These are phyloP conservation scores for Aspergillus jensenii DNA, from an alignment of 2,329 filamentous ascomycete genomes.

Conservation along the genomic window DNA sequence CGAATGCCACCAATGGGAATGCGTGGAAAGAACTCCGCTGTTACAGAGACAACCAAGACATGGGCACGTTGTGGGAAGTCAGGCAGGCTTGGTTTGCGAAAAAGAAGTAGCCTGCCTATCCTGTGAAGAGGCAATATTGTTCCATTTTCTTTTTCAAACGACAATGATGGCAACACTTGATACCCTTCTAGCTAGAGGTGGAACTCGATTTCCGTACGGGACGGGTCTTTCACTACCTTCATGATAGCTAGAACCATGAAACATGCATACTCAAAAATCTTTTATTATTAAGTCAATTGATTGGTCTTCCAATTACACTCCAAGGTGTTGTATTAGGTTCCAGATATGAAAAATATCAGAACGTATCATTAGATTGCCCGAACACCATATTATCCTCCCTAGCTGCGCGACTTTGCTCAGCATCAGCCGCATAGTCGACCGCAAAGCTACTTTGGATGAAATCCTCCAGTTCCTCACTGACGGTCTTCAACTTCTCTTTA, in stretches of 20 bases:
- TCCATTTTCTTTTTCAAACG: neutral
- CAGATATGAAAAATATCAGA: slow-evolving; percentile 5
- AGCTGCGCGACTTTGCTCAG: slow-evolving; percentile 23
- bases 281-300: too few species aligned
- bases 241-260: neutral
- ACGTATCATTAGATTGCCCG: slow-evolving; percentile 16
- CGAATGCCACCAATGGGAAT: slow-evolving; percentile 34
- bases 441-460: slow-evolving; percentile 87
- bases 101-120: slow-evolving; percentile 14
- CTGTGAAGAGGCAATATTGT: neutral
- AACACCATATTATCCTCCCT: slow-evolving; percentile 20
- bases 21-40: slow-evolving; percentile 47
- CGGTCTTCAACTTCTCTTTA: slow-evolving; percentile 93
- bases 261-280: too few species aligned
- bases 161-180: neutral
- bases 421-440: slow-evolving; percentile 60
- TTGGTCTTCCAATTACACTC: neutral
- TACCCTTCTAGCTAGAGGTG: neutral
- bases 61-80: slow-evolving; percentile 47
- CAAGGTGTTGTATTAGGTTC: neutral
- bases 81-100: slow-evolving; percentile 41
- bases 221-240: neutral
- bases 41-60: slow-evolving; percentile 46
- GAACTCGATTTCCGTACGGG: neutral
- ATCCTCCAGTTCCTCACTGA: slow-evolving; percentile 93